These are phyloP conservation scores for Fusarium euwallaceae DNA, from an alignment of 2,329 filamentous ascomycete species.

Conservation along the genomic window DNA sequence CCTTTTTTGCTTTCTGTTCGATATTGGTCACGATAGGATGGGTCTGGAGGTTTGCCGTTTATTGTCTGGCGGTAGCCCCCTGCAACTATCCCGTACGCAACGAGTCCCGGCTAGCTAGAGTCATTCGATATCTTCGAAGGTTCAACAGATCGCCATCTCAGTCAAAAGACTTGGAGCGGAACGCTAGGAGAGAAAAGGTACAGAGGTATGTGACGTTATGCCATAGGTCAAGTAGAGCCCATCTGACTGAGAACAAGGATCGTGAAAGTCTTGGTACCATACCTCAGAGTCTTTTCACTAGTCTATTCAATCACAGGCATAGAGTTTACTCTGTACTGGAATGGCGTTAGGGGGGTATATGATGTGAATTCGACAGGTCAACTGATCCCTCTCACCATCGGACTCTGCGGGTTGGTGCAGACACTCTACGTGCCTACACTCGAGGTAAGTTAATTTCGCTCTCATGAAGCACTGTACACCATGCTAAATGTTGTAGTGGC, in stretches of 20 bases:
- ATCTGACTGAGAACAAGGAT: not conserved
- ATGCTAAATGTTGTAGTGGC: not conserved
- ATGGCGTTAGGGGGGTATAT: not conserved
- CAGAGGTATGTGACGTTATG: not conserved
- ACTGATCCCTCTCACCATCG: not conserved
- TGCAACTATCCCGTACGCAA: not conserved
- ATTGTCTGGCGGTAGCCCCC: not conserved
- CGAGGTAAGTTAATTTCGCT: not conserved
- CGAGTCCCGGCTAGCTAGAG: not conserved
- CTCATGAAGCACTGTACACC: fast-evolving
- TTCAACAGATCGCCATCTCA: not conserved
- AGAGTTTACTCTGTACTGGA: not conserved
- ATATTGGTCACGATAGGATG: not conserved
- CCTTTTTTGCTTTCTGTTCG: not conserved
- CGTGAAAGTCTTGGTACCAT: not conserved
- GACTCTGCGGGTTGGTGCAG: not conserved
- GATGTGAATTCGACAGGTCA: not conserved
- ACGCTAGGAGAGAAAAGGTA: not conserved
- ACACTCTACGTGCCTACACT: not conserved
- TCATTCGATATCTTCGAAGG: not conserved
- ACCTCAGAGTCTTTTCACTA: not conserved
- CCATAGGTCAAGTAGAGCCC: not conserved
- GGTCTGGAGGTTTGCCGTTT: not conserved
- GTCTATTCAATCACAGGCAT: not conserved
- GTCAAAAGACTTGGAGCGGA: not conserved